A percentile compares a stretch with the other conserved stretches of the same genome.
phyloP scores from a whole-genome alignment of 1,284 basidiomycete species.

The Leccinum pallidistipes region DNA sequence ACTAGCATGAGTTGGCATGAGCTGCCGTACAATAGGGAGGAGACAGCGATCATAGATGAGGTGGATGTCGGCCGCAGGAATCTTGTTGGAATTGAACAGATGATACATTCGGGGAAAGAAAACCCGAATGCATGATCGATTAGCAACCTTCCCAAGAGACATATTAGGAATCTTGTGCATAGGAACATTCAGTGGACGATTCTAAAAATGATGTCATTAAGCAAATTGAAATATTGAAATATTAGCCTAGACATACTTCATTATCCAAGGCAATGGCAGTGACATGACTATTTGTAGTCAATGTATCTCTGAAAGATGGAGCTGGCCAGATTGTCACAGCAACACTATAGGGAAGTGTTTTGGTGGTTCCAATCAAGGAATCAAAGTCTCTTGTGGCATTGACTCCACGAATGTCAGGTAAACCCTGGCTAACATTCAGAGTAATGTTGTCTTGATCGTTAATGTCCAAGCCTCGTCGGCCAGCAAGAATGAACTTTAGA shows the following conservation, averaged over 20 bases:
- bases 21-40: background rate
- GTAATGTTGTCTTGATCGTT: background rate
- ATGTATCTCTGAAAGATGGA: background rate
- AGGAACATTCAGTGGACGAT: background rate
- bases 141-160: conserved; percentile 12
- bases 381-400: background rate
- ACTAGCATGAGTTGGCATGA: conserved; percentile 9
- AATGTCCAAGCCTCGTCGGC: background rate
- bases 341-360: background rate
- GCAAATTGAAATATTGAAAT: background rate
- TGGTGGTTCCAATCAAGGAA: background rate
- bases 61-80: background rate
- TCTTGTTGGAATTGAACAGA: background rate
- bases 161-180: conserved; percentile 17
- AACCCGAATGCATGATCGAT: background rate
- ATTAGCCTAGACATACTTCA: background rate
- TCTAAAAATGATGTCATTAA: background rate
- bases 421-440: background rate
- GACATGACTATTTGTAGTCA: background rate
- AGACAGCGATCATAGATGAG: conserved; percentile 4
- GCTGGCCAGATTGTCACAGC: background rate
- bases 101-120: conserved; percentile 16
- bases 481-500: background rate
- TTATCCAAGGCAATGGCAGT: background rate
- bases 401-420: background rate